Evolutionary conservation across 2,329 filamentous ascomycete species (phyloP).

Genomic region (Nothopassalora personata): DNA sequence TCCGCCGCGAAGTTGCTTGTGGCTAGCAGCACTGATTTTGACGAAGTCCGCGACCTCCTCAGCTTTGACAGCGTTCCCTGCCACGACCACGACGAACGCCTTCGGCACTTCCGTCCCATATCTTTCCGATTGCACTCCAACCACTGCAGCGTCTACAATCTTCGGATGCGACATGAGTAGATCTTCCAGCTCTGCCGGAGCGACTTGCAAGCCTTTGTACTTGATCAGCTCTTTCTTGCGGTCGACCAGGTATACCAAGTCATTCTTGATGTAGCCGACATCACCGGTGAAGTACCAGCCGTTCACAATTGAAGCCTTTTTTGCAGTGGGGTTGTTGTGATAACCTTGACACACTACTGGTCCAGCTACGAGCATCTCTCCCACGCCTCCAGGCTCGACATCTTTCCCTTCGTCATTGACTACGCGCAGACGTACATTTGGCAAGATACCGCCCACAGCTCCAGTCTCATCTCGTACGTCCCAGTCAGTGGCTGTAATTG

Average conservation of each 20-base stretch:
- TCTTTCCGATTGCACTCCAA: constrained; percentile 48
- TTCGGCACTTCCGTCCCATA: constrained; percentile 2
- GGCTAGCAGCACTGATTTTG: constrained; percentile 54
- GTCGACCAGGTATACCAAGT: constrained; percentile 33
- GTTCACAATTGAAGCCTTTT: constrained; percentile 15
- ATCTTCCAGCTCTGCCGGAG: constrained; percentile 28
- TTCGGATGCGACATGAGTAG: constrained; percentile 49
- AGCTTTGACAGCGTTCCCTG: constrained; percentile 14
- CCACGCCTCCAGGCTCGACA: constrained; percentile 1
- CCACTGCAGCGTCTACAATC: constrained; percentile 72
- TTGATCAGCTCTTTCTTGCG: constrained; percentile 38
- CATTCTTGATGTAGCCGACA: constrained; percentile 27
- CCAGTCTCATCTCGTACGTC: constrained; percentile 4
- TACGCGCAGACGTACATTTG: constrained; percentile 5
- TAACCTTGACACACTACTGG: constrained; percentile 8
- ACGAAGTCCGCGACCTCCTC: constrained; percentile 53
- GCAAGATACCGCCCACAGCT: constrained; percentile 6
- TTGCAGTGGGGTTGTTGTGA: constrained; percentile 4
- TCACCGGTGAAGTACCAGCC: constrained; percentile 37
- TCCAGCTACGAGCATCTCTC: constrained; percentile 6
- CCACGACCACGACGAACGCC: not conserved
- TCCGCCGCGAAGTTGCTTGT: constrained; percentile 59
- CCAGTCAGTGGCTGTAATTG: constrained; percentile 36
- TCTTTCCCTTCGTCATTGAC: constrained; percentile 7
- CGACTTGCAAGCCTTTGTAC: constrained; percentile 36